Percentiles rank a stretch among this genome's conserved stretches.
phyloP scores from a whole-genome alignment of 306 rosid genomes.

The Acacia melanoxylon region DNA sequence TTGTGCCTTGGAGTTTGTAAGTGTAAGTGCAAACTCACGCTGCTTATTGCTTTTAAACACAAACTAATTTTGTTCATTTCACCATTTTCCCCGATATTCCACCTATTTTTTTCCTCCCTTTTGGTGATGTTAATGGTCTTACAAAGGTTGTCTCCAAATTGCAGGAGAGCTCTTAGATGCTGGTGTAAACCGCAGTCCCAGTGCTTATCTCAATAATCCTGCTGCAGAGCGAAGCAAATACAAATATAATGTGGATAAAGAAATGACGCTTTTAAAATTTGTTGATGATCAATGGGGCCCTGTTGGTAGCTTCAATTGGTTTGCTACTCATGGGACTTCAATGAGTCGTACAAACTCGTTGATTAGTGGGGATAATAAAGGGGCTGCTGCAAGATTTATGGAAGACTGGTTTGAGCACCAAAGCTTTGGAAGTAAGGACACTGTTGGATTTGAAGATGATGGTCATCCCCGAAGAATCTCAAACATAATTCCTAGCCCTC shows the following conservation, averaged over 20 bases:
- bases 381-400: constrained; percentile 94
- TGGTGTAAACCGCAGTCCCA: constrained; percentile 88
- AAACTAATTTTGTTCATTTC: neutral
- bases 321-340: constrained; percentile 99
- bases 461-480: constrained; percentile 46
- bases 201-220: constrained; percentile 90
- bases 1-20: neutral
- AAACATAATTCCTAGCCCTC: constrained; percentile 44
- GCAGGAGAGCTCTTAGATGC: constrained; percentile 90
- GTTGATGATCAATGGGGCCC: constrained; percentile 85
- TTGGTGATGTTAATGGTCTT: constrained; percentile 9
- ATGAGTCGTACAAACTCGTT: constrained; percentile 87
- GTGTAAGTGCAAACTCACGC: neutral
- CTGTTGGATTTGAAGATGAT: constrained; percentile 31
- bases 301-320: constrained; percentile 90
- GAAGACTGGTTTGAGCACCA: constrained; percentile 88
- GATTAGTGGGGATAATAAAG: constrained; percentile 94
- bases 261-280: constrained; percentile 88
- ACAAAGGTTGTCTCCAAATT: constrained; percentile 32
- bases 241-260: constrained; percentile 78
- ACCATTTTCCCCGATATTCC: neutral
- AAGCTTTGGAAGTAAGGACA: constrained; percentile 20
- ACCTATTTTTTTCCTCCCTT: neutral
- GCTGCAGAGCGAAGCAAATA: constrained; percentile 68
- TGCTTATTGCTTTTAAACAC: neutral